These are phyloP conservation scores for Naganishia cerealis DNA, from an alignment of 1,284 basidiomycete genomes.

Conservation along the genomic window DNA sequence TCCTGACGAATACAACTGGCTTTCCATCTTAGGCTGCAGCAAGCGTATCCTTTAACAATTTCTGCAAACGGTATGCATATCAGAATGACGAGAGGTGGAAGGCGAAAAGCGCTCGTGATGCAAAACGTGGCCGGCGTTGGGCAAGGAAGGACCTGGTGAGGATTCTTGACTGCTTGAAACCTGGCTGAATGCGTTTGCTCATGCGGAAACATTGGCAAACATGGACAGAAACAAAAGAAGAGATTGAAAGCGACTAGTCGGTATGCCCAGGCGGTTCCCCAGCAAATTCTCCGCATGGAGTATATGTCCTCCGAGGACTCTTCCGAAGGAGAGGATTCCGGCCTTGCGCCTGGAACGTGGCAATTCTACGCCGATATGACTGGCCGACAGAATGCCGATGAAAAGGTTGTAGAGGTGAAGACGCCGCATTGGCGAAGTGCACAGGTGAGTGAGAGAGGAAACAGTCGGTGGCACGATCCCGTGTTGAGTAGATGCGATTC, in stretches of 20 bases:
- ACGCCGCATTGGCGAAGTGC: conserved; percentile 49
- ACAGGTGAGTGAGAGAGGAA: conserved; percentile 36
- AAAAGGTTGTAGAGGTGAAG: conserved; percentile 72
- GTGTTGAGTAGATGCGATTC: neutral
- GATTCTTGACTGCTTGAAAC: neutral
- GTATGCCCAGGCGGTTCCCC: conserved; percentile 15
- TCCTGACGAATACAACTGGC: neutral
- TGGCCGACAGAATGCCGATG: conserved; percentile 54
- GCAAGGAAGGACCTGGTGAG: conserved; percentile 52
- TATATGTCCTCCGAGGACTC: conserved; percentile 55
- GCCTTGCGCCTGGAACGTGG: conserved; percentile 27
- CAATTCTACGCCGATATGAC: conserved; percentile 21
- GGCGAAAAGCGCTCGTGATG: conserved; percentile 44
- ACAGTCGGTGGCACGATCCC: neutral
- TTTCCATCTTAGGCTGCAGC: conserved; percentile 36
- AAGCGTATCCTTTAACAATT: conserved; percentile 49
- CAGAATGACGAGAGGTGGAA: conserved; percentile 45
- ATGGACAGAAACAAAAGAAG: conserved; percentile 51
- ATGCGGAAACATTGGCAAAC: neutral
- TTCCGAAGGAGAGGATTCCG: conserved; percentile 47
- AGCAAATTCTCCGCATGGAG: conserved; percentile 43
- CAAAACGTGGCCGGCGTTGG: conserved; percentile 52
- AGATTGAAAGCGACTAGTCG: conserved; percentile 42
- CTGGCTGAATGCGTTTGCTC: neutral
- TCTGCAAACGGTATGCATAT: conserved; percentile 45